Conservation (phyloP, 805 yeast genomes). For the Wickerhamomyces alni region DNA sequence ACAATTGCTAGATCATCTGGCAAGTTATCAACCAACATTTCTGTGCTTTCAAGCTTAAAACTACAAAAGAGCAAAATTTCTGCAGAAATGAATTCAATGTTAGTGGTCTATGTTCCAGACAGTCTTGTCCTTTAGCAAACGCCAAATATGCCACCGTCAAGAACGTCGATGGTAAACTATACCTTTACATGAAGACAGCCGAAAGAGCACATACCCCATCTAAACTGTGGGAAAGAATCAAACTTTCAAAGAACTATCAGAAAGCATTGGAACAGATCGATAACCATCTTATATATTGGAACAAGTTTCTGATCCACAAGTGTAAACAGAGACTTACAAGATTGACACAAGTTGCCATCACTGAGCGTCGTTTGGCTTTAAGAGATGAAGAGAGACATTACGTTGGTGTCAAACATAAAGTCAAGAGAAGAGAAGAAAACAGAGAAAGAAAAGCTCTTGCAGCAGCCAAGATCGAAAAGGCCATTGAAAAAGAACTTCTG, state of each 20-base stretch:
- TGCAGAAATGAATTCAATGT: constrained; percentile 97
- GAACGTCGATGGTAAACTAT: constrained; percentile 70
- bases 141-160: constrained; percentile 87
- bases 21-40: constrained; percentile 92
- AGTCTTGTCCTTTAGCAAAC: constrained; percentile 94
- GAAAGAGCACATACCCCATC: constrained; percentile 97
- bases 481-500: constrained; percentile 90
- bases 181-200: constrained; percentile 92
- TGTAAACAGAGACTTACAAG: constrained; percentile 95
- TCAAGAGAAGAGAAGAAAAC: constrained; percentile 87
- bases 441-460: constrained; percentile 95
- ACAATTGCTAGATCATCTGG: constrained; percentile 69
- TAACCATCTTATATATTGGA: constrained; percentile 87
- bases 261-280: constrained; percentile 88
- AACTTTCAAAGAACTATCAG: constrained; percentile 80
- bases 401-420: constrained; percentile 90
- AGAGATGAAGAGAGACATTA: constrained; percentile 89
- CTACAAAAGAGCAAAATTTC: constrained; percentile 84
- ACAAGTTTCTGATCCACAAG: constrained; percentile 81
- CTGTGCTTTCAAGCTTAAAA: constrained; percentile 88
- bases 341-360: constrained; percentile 90
- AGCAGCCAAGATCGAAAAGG: constrained; percentile 95
- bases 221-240: constrained; percentile 91
- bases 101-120: constrained; percentile 87
- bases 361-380: constrained; percentile 88